phyloP scores from a whole-genome alignment of 352 stramenopile species.

The Aphanomyces astaci region DNA sequence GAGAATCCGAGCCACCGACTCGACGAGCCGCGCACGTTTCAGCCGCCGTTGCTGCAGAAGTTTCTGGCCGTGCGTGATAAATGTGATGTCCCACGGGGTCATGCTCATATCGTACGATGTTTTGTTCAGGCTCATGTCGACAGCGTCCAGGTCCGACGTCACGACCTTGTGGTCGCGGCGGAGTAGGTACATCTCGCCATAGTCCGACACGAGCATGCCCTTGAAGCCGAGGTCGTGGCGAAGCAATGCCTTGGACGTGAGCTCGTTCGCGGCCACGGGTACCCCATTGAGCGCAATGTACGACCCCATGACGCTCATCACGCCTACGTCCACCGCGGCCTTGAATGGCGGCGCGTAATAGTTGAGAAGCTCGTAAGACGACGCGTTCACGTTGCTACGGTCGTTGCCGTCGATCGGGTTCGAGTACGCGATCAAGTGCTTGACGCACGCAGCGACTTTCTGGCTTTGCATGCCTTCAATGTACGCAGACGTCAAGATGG shows the following conservation, averaged over 20 bases:
- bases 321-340: constrained; percentile 62
- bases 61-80: constrained; percentile 26
- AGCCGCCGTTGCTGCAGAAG: constrained; percentile 30
- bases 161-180: constrained; percentile 51
- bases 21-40: not conserved
- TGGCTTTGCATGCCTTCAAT: constrained; percentile 74
- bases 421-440: constrained; percentile 86
- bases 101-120: constrained; percentile 81
- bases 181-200: constrained; percentile 88
- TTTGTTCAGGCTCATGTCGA: constrained; percentile 43
- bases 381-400: constrained; percentile 60
- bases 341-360: constrained; percentile 80
- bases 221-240: constrained; percentile 83
- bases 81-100: constrained; percentile 35
- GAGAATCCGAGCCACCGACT: constrained; percentile 17
- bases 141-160: constrained; percentile 40
- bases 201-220: constrained; percentile 89
- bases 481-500: constrained; percentile 54
- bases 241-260: constrained; percentile 73
- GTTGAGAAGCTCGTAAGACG: constrained; percentile 74
- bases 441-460: constrained; percentile 74
- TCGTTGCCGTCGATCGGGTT: constrained; percentile 78
- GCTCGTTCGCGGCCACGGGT: constrained; percentile 76
- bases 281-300: constrained; percentile 91
- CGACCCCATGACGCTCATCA: constrained; percentile 88